These are phyloP conservation scores for Bromus sterilis DNA, from an alignment of 176 grass and related monocot genomes.

Conservation along the genomic window DNA sequence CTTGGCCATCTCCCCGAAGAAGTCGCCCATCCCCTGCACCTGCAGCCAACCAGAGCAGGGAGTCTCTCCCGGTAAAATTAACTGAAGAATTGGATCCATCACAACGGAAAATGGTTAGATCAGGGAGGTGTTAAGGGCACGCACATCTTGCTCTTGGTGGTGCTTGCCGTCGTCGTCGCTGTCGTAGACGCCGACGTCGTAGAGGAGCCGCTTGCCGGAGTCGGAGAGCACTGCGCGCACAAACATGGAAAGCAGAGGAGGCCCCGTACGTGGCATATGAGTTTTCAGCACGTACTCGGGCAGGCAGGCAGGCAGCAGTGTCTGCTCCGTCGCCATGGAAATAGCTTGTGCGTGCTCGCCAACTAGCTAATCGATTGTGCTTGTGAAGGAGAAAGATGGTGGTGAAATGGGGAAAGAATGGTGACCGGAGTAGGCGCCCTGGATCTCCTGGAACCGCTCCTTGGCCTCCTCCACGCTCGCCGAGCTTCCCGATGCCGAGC, in stretches of 20 bases:
- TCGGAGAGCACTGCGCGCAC: constrained; percentile 61
- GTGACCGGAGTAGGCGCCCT: constrained; percentile 73
- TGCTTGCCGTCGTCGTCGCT: constrained; percentile 45
- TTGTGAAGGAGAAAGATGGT: neutral
- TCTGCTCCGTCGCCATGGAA: neutral
- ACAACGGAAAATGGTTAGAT: neutral
- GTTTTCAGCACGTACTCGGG: neutral
- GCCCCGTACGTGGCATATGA: neutral
- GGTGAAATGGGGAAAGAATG: no score
- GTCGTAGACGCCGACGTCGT: constrained; percentile 80
- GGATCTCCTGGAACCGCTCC: constrained; percentile 80
- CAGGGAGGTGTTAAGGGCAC: no score
- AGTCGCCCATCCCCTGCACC: constrained; percentile 57
- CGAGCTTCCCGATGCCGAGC: constrained; percentile 42
- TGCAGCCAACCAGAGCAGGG: no score
- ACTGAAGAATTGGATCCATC: neutral
- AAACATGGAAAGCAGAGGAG: neutral
- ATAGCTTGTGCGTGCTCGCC: neutral
- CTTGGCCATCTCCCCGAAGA: constrained; percentile 69
- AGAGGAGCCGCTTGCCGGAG: constrained; percentile 85
- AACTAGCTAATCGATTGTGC: no score
- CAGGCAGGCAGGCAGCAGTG: no score
- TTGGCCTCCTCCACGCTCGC: constrained; percentile 55
- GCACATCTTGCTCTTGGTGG: constrained; percentile 31
- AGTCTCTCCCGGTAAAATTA: no score